phyloP scores from a whole-genome alignment of 2,329 filamentous ascomycete species.

The Colletotrichum graminicola region DNA sequence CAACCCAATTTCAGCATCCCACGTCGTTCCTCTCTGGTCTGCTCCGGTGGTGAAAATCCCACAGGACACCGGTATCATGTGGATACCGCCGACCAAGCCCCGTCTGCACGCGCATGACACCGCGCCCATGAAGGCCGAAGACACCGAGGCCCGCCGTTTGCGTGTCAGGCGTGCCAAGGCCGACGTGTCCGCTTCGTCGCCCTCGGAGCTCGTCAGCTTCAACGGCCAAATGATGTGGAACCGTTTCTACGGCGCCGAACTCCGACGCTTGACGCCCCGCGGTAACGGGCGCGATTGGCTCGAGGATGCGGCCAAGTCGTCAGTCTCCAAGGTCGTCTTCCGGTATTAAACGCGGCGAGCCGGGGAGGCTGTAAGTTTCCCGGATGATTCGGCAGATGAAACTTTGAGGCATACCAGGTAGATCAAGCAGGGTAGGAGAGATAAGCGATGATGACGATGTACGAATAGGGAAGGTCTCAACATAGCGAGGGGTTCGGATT shows the following conservation, averaged over 20 bases:
- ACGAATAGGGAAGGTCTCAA: not conserved
- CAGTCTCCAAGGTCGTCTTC: slow-evolving; percentile 23
- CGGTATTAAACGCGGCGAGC: not conserved
- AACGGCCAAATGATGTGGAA: slow-evolving; percentile 34
- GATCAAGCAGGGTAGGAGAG: not conserved
- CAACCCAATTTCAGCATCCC: not conserved
- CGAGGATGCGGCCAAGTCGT: not conserved
- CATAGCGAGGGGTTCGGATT: not conserved
- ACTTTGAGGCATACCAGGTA: not conserved
- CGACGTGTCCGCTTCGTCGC: slow-evolving; percentile 30
- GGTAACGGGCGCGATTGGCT: slow-evolving; percentile 36
- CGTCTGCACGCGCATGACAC: slow-evolving; percentile 15
- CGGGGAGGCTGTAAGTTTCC: not conserved
- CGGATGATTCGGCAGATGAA: not conserved
- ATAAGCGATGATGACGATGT: not conserved
- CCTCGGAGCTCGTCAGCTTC: slow-evolving; percentile 32
- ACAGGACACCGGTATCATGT: slow-evolving; percentile 22
- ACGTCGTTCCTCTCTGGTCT: slow-evolving; percentile 40
- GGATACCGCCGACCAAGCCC: slow-evolving; percentile 21
- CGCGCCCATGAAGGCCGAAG: slow-evolving; percentile 27
- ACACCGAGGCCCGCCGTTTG: slow-evolving; percentile 27
- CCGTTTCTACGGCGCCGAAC: slow-evolving; percentile 28
- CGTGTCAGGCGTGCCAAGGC: slow-evolving; percentile 22
- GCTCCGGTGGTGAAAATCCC: slow-evolving; percentile 9
- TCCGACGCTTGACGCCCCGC: not conserved